Percentiles rank a stretch among this genome's conserved stretches.
Conservation (phyloP, 2,329 filamentous ascomycete species). For the Ophiostoma montium region DNA sequence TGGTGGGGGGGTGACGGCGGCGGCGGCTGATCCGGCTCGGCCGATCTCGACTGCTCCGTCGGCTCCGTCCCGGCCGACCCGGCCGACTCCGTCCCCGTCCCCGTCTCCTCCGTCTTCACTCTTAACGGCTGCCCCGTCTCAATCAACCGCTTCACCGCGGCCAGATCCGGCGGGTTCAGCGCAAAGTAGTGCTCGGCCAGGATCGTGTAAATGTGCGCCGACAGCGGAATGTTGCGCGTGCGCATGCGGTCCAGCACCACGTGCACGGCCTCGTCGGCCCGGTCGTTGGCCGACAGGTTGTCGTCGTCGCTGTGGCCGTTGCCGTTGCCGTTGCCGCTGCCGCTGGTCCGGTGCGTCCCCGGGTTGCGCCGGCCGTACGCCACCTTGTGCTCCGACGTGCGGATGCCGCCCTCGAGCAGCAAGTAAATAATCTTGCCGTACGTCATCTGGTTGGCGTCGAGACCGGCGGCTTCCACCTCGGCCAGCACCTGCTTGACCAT, state of each 20-base stretch:
- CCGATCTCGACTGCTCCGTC: not conserved
- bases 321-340: not conserved
- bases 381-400: not conserved
- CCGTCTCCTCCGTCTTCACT: not conserved
- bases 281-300: not conserved
- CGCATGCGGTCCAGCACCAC: conserved; percentile 51
- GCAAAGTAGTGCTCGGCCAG: conserved; percentile 54
- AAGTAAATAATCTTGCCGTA: conserved; percentile 59
- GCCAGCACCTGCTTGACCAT: conserved; percentile 38
- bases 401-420: conserved; percentile 29
- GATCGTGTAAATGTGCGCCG: conserved; percentile 59
- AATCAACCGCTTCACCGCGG: conserved; percentile 46
- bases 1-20: not conserved
- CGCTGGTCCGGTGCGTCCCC: not conserved
- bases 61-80: not conserved
- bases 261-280: conserved; percentile 35
- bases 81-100: not conserved
- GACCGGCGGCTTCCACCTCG: conserved; percentile 40
- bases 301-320: no score
- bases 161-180: conserved; percentile 41
- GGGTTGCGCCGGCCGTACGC: not conserved
- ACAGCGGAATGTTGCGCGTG: conserved; percentile 34
- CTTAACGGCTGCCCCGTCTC: conserved; percentile 25
- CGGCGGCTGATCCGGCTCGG: no score
- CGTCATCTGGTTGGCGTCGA: conserved; percentile 45